Evolutionary conservation across 2,329 filamentous ascomycete species (phyloP), one percentile per base, ranked within the genome.

Genomic region (Hypoxylon sp.): DNA sequence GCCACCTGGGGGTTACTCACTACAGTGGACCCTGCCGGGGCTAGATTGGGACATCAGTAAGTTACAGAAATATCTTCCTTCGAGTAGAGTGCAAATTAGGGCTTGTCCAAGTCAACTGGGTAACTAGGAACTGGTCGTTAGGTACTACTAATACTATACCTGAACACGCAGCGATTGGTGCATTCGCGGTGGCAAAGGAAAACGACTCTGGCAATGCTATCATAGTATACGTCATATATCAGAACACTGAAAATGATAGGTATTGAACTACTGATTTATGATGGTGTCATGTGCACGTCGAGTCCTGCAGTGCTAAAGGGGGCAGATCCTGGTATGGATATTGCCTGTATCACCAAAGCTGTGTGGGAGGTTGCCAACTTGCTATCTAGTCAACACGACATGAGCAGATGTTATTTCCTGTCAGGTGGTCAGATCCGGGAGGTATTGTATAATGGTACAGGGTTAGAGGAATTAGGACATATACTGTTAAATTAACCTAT

Each of bases 351-450:
- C 11, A 34, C 58, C 3, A 51, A 61, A 43, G 41, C 58, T 6
- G 4, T 61, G n/a, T 61, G 43, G 50, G 25, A 19, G 2, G 21
- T 12, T 19, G n/a, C n/a, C 6, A 54, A 47, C 12, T 9, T 47
- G 14, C 16, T 61, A 14, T 55, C 58, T 21, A 50, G 43, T 23
- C 29, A 34, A 34, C 50, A 61, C 12, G 58, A 61, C 50, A 61
- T 61, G 58, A 61, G 58, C 14, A 61, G 58, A 50, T 61, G 58
- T 19, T 61, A 61, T 37, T 61, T 61, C 43, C 21, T 61, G 16
- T 61, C 58, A 9, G 51, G 58, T 8, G 58, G 58, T 11, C 50
- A 50, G 32, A 32, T 61, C 8, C 51, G 51, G n/a, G 58, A 61
- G 41, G 58, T 61, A 1, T 50, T 55, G 19, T 61, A 48, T 30